A percentile compares a stretch with the other conserved stretches of the same genome.
Evolutionary conservation across 2,329 filamentous ascomycete genomes (phyloP).

Genomic region (Hypomyces perniciosus): DNA sequence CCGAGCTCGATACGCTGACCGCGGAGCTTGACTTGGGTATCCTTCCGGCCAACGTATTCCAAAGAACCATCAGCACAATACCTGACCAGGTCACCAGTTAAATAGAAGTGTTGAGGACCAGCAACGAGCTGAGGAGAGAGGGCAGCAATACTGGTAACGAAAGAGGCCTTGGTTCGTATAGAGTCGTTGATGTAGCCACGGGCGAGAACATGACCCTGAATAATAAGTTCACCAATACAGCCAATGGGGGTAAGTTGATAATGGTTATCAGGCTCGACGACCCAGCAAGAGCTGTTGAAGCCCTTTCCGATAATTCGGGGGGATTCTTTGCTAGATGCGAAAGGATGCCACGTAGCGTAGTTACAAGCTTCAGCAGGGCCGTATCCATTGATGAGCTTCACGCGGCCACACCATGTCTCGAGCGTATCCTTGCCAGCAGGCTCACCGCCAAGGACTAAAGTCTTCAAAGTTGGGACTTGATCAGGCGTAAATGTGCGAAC

Average conservation of each 20-base stretch:
- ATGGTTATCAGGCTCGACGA: slow-evolving; percentile 17
- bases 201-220: slow-evolving; percentile 40
- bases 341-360: slow-evolving; percentile 1
- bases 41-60: slow-evolving; percentile 43
- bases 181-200: slow-evolving; percentile 40
- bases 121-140: neutral
- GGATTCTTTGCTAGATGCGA: neutral
- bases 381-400: slow-evolving; percentile 34
- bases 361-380: slow-evolving; percentile 37
- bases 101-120: slow-evolving; percentile 28
- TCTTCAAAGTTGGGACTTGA: slow-evolving; percentile 6
- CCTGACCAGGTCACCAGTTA: slow-evolving; percentile 39
- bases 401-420: slow-evolving; percentile 14
- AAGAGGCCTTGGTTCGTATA: slow-evolving; percentile 37
- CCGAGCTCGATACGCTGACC: slow-evolving; percentile 47
- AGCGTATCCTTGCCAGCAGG: neutral
- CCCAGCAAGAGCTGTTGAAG: slow-evolving; percentile 14
- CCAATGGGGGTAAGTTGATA: slow-evolving; percentile 19
- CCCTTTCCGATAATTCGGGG: slow-evolving; percentile 6
- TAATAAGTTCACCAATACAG: slow-evolving; percentile 24
- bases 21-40: slow-evolving; percentile 50
- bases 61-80: slow-evolving; percentile 34
- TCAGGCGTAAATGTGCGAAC: slow-evolving; percentile 1
- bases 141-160: slow-evolving; percentile 35
- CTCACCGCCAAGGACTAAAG: slow-evolving; percentile 8